Percentiles rank a stretch among this genome's conserved stretches.
These are phyloP conservation scores for Sphagnum contortum DNA, from an alignment of 225 moss, liverwort and hornwort species.

Conservation along the genomic window DNA sequence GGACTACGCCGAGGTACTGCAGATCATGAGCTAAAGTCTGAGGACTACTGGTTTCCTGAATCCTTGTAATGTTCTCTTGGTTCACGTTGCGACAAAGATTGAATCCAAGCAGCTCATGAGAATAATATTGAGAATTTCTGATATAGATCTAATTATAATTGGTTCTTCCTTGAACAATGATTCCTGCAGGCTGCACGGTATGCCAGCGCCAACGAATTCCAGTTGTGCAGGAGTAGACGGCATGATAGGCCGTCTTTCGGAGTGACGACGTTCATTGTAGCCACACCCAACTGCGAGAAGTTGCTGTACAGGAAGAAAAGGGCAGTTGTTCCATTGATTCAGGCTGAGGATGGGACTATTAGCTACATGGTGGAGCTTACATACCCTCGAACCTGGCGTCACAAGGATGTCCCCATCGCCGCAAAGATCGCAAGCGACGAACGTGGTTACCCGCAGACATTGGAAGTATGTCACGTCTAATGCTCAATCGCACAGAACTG, in stretches of 20 bases:
- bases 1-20: slow-evolving; percentile 9
- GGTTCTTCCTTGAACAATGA: neutral
- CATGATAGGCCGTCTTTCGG: slow-evolving; percentile 18
- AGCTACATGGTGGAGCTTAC: slow-evolving; percentile 15
- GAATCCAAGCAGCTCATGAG: no score
- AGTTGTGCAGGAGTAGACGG: slow-evolving; percentile 2
- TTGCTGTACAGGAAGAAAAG: slow-evolving; percentile 18
- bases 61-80: no score
- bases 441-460: slow-evolving; percentile 16
- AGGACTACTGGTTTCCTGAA: no score
- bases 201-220: neutral
- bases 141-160: neutral
- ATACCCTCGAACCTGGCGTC: slow-evolving; percentile 26
- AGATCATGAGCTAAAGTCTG: no score
- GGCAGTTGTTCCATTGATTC: slow-evolving; percentile 12
- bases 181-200: no score
- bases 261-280: slow-evolving; percentile 21
- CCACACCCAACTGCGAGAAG: slow-evolving; percentile 12
- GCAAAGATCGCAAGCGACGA: slow-evolving; percentile 20
- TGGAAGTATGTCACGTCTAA: slow-evolving; percentile 8
- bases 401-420: slow-evolving; percentile 11
- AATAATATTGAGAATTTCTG: neutral
- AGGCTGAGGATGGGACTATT: slow-evolving; percentile 14
- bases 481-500: no score
- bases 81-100: no score